Evolutionary conservation across 177 flowering plant species (phyloP).

Genomic region (Vitis hybrid): DNA sequence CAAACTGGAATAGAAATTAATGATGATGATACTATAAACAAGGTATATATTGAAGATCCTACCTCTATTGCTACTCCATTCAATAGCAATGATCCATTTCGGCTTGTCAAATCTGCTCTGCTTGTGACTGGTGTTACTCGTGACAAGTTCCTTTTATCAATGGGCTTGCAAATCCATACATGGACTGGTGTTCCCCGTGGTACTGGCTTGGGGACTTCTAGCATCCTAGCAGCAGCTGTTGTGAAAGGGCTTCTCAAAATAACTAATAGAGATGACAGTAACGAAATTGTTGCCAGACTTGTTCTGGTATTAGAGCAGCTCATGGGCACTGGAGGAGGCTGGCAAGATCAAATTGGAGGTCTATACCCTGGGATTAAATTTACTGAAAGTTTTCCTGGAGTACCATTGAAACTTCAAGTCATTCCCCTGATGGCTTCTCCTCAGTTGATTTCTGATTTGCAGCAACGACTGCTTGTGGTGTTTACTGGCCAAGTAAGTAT

Average conservation of each 20-base stretch:
- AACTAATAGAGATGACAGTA: slow-evolving; percentile 69
- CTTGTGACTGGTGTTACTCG: slow-evolving; percentile 74
- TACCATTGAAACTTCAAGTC: slow-evolving; percentile 87
- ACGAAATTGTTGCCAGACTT: slow-evolving; percentile 92
- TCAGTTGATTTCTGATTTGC: slow-evolving; percentile 65
- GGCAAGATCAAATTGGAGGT: slow-evolving; percentile 99
- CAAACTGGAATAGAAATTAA: slow-evolving; percentile 49
- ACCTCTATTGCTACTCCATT: slow-evolving; percentile 70
- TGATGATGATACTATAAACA: slow-evolving; percentile 68
- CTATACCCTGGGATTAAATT: slow-evolving; percentile 92
- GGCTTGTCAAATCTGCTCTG: slow-evolving; percentile 93
- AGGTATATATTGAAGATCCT: slow-evolving; percentile 49
- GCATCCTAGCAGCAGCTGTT: slow-evolving; percentile 97
- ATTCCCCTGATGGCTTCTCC: slow-evolving; percentile 73
- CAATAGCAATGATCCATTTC: slow-evolving; percentile 70
- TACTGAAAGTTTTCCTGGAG: slow-evolving; percentile 92
- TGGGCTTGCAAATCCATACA: slow-evolving; percentile 67
- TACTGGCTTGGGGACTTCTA: slow-evolving; percentile 96
- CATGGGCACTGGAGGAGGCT: slow-evolving; percentile 99
- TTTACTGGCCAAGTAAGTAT: slow-evolving; percentile 93
- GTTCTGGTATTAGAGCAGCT: slow-evolving; percentile 95
- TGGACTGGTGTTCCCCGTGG: slow-evolving; percentile 99
- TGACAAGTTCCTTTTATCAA: slow-evolving; percentile 33
- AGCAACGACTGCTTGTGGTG: slow-evolving; percentile 80
- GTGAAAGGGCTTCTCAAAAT: slow-evolving; percentile 89